Percentiles rank a stretch among this genome's conserved stretches.
phyloP scores from a whole-genome alignment of 2,329 filamentous ascomycete species.

The Coniochaeta prunicola region DNA sequence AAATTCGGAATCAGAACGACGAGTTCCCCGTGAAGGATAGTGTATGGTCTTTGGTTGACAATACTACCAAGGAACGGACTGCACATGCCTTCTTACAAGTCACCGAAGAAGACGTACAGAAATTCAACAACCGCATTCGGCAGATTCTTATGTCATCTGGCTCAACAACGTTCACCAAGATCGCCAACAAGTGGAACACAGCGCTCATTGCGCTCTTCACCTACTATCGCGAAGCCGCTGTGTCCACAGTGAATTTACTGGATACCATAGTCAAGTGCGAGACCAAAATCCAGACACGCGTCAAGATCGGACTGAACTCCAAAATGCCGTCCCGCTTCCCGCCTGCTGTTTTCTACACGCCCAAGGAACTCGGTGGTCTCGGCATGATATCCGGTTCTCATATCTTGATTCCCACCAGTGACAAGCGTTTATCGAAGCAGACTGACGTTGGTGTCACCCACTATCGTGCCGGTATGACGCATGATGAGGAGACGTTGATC shows the following conservation, averaged over 20 bases:
- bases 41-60: conserved; percentile 96
- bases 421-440: conserved; percentile 98
- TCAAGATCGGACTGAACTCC: conserved; percentile 97
- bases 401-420: conserved; percentile 92
- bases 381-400: conserved; percentile 99
- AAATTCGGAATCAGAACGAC: conserved; percentile 89
- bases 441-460: conserved; percentile 96
- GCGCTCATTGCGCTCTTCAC: conserved; percentile 95
- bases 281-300: conserved; percentile 97
- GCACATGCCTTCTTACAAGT: conserved; percentile 97
- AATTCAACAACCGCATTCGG: conserved; percentile 98
- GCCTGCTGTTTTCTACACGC: conserved; percentile 96
- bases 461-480: conserved; percentile 95
- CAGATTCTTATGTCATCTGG: conserved; percentile 99
- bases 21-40: conserved; percentile 97
- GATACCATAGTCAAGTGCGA: conserved; percentile 99
- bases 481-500: conserved; percentile 95
- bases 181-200: conserved; percentile 99
- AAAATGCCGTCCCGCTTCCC: conserved; percentile 99
- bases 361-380: conserved; percentile 91
- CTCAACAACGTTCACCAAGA: conserved; percentile 99
- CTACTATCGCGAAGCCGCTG: conserved; percentile 95
- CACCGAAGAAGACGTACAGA: conserved; percentile 94
- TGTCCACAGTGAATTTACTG: conserved; percentile 86
- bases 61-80: conserved; percentile 92